Conservation (phyloP, 495 filamentous ascomycete species). For the Penicillium chermesinum region DNA sequence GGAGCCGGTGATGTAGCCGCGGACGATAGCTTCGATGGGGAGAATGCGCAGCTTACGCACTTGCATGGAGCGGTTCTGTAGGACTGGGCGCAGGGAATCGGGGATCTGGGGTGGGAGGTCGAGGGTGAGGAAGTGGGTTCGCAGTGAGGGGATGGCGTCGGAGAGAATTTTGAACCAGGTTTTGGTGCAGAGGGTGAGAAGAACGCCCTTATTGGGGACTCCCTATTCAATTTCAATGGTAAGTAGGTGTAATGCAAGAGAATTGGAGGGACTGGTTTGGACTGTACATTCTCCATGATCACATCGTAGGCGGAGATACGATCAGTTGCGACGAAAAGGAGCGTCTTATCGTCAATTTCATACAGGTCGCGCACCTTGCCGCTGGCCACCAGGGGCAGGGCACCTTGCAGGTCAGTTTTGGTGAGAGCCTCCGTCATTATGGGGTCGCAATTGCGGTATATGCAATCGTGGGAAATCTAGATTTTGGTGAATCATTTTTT, state of each 20-base stretch:
- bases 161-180: constrained; percentile 81
- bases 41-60: constrained; percentile 74
- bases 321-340: constrained; percentile 87
- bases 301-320: constrained; percentile 95
- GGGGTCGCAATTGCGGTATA: constrained; percentile 8
- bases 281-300: constrained; percentile 69
- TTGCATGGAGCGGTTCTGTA: constrained; percentile 73
- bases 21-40: constrained; percentile 86
- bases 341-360: constrained; percentile 62
- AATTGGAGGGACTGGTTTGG: neutral
- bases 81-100: constrained; percentile 41
- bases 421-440: constrained; percentile 47
- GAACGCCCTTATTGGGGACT: constrained; percentile 74
- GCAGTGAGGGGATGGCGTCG: constrained; percentile 58
- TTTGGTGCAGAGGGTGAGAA: constrained; percentile 77
- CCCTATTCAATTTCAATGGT: constrained; percentile 46
- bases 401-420: constrained; percentile 48
- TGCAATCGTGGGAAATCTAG: neutral
- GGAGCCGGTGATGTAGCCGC: constrained; percentile 90
- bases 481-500: constrained; percentile 20
- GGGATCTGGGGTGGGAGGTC: constrained; percentile 54
- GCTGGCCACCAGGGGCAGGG: constrained; percentile 51
- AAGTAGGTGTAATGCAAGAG: constrained; percentile 3
- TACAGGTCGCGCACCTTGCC: constrained; percentile 87
- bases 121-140: constrained; percentile 72